A percentile compares a stretch with the other conserved stretches of the same genome.
Conservation (phyloP, 305 asterid species). For the Ilex paraguariensis region DNA sequence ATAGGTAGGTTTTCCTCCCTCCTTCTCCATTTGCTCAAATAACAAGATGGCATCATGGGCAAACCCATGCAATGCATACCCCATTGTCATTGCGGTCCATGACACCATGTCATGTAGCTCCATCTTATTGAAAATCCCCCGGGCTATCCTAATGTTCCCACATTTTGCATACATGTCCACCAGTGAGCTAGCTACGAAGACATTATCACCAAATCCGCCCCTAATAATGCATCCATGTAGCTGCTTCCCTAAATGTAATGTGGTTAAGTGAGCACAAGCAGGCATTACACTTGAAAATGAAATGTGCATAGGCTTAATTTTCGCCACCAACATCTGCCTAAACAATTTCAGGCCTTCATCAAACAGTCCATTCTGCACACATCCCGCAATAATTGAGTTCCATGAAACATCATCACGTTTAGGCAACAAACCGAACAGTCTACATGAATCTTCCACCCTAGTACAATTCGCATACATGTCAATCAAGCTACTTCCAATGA, state of each 20-base stretch:
- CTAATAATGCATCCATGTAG: slow-evolving; percentile 68
- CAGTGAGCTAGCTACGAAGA: slow-evolving; percentile 70
- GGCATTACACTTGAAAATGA: slow-evolving; percentile 89
- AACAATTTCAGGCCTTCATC: slow-evolving; percentile 63
- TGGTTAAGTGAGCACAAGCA: slow-evolving; percentile 72
- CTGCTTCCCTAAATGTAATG: slow-evolving; percentile 70
- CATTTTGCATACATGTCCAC: slow-evolving; percentile 93
- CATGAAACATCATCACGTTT: slow-evolving; percentile 65
- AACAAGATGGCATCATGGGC: slow-evolving; percentile 57
- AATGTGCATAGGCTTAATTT: slow-evolving; percentile 53
- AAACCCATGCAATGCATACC: slow-evolving; percentile 68
- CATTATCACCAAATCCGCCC: slow-evolving; percentile 46
- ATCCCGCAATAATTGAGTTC: slow-evolving; percentile 74
- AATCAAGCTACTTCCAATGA: slow-evolving; percentile 72
- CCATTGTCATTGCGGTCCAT: slow-evolving; percentile 93
- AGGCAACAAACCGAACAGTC: slow-evolving; percentile 43
- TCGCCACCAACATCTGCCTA: slow-evolving; percentile 62
- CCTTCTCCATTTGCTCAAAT: slow-evolving; percentile 55
- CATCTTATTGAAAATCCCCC: slow-evolving; percentile 65
- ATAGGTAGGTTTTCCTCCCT: slow-evolving; percentile 54
- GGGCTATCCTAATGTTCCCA: slow-evolving; percentile 52
- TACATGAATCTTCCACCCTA: slow-evolving; percentile 54
- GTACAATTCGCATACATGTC: slow-evolving; percentile 85
- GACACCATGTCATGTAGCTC: slow-evolving; percentile 58
- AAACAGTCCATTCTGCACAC: slow-evolving; percentile 74